These are phyloP conservation scores for Volvariella surrecta DNA, from an alignment of 1,284 basidiomycete species.

Conservation along the genomic window DNA sequence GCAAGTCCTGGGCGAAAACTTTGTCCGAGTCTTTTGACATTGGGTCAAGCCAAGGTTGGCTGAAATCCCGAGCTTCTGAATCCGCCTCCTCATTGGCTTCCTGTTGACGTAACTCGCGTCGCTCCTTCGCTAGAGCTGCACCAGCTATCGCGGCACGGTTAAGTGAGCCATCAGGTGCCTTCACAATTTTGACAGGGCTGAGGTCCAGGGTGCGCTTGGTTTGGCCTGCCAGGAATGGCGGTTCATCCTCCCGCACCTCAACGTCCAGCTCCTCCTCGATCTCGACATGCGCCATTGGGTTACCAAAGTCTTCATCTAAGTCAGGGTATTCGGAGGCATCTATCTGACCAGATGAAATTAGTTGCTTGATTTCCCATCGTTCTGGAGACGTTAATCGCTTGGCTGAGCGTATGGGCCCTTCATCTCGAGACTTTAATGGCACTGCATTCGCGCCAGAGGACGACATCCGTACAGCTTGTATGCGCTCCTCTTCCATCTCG, in stretches of 20 bases:
- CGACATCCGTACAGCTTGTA: conserved; percentile 43
- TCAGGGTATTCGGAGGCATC: conserved; percentile 95
- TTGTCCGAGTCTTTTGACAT: conserved; percentile 88
- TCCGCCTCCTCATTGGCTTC: conserved; percentile 94
- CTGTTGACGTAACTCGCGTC: conserved; percentile 89
- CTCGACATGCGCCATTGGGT: conserved; percentile 73
- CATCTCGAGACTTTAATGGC: conserved; percentile 49
- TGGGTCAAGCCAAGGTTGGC: conserved; percentile 94
- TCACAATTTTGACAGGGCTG: conserved; percentile 95
- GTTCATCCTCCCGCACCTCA: conserved; percentile 95
- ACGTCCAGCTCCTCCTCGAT: conserved; percentile 96
- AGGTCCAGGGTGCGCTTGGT: conserved; percentile 93
- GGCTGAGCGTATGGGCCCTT: conserved; percentile 59
- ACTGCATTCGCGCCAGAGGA: conserved; percentile 65
- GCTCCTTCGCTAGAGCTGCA: conserved; percentile 89
- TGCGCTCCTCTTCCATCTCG: conserved; percentile 77
- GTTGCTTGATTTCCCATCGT: conserved; percentile 98
- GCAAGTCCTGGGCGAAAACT: conserved; percentile 90
- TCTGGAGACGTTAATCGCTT: conserved; percentile 95
- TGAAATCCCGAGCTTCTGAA: conserved; percentile 89
- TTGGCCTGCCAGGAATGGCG: conserved; percentile 93
- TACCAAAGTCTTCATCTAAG: conserved; percentile 83
- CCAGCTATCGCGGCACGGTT: conserved; percentile 95
- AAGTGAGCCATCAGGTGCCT: conserved; percentile 89
- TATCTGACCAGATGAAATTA: conserved; percentile 92